Conservation (phyloP, 495 filamentous ascomycete genomes). For the Xylaria telfairii region DNA sequence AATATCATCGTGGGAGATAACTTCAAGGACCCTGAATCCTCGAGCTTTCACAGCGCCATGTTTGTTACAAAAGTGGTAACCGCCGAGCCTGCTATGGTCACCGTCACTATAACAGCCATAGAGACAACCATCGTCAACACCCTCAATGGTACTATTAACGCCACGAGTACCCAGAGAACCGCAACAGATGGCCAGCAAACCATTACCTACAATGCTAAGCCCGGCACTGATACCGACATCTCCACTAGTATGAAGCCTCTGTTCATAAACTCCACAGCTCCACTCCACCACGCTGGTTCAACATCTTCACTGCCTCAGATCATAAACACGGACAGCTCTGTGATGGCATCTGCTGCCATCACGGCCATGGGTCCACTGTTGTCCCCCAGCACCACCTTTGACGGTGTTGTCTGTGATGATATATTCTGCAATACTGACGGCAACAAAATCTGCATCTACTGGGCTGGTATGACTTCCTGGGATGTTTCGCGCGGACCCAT, state of each 20-base stretch:
- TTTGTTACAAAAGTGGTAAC: background rate
- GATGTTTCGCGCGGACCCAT: slow-evolving; percentile 36
- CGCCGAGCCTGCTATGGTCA: background rate
- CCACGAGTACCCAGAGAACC: no score
- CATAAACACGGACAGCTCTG: background rate
- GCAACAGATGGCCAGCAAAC: background rate
- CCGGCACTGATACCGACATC: background rate
- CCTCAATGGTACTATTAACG: background rate
- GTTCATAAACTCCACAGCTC: background rate
- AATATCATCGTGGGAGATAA: background rate
- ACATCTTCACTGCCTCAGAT: background rate
- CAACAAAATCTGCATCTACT: slow-evolving; percentile 35
- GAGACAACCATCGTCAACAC: slow-evolving; percentile 8
- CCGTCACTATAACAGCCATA: background rate
- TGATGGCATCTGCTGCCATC: slow-evolving; percentile 13
- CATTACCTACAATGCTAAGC: background rate
- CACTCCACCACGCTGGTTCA: slow-evolving; percentile 2
- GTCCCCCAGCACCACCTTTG: slow-evolving; percentile 18
- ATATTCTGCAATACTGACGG: slow-evolving; percentile 33
- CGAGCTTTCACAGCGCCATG: background rate
- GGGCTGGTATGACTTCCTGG: slow-evolving; percentile 40
- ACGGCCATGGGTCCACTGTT: background rate
- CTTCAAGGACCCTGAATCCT: background rate
- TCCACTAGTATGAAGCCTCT: background rate
- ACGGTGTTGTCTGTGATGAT: slow-evolving; percentile 33